phyloP scores from a whole-genome alignment of 2,329 filamentous ascomycete species.

The Atkinsonella texensis region DNA sequence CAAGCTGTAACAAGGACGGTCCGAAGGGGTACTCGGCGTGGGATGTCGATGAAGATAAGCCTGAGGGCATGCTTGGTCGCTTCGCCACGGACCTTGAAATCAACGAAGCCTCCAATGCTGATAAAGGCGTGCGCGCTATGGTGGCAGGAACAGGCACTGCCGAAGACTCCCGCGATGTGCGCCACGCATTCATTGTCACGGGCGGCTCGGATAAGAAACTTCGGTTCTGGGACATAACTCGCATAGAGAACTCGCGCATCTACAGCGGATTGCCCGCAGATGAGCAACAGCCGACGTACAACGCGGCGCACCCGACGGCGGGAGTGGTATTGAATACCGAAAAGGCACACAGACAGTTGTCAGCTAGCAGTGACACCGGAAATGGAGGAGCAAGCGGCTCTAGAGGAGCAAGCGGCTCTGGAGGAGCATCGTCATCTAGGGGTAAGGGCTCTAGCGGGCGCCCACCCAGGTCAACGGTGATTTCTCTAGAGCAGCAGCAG shows the following conservation, averaged over 20 bases:
- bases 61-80: constrained; percentile 74
- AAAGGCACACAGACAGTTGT: constrained; percentile 32
- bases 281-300: constrained; percentile 63
- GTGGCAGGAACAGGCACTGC: constrained; percentile 60
- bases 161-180: constrained; percentile 57
- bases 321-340: constrained; percentile 57
- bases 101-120: constrained; percentile 38
- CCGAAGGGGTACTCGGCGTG: constrained; percentile 66
- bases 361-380: constrained; percentile 10
- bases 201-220: constrained; percentile 84
- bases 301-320: constrained; percentile 47
- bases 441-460: constrained; percentile 21
- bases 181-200: constrained; percentile 74
- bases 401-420: too few relatives aligned
- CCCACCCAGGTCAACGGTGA: constrained; percentile 67
- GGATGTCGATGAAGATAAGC: constrained; percentile 80
- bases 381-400: not conserved
- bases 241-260: constrained; percentile 64
- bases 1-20: constrained; percentile 45
- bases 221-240: constrained; percentile 82
- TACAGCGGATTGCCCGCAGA: constrained; percentile 67
- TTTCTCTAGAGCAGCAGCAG: constrained; percentile 78
- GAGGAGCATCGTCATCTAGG: constrained; percentile 12
- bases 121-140: constrained; percentile 65
- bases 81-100: constrained; percentile 68